Base-by-base conservation (phyloP, 306 rosid genomes). In the Quercus gilva region DNA sequence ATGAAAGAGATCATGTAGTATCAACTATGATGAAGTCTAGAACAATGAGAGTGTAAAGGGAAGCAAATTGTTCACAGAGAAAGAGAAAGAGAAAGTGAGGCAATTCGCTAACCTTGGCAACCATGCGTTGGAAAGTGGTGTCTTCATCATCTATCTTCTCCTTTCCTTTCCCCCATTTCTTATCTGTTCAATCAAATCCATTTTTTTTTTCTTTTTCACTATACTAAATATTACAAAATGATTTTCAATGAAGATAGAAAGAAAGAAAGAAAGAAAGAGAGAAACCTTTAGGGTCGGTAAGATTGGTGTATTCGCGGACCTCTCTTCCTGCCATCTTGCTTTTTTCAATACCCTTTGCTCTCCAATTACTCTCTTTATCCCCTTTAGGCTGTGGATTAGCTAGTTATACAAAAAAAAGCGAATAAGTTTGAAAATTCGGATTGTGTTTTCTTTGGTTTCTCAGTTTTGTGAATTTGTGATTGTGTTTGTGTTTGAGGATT, bases 91-190 rank as follows among this genome's bases (percentile, higher is more conserved):
- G 81, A 80, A 78, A 85, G 83, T 86, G 92, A 87, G 86, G 80
- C 83, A 85, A 90, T 88, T 95, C 97, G 96, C 99, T 95, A 95
- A 95, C 99, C 99, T 95, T 95, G 56, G 99, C 98, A 78, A 95
- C 99, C 98, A 95, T 95, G 41, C 99, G 99, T 82, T 95, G 99
- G 80, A 95, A 95, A 52, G 99, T 95, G 81, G 91, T 53, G 60
- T 95, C 99, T 84, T 95, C 99, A 51, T 95, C 99, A 73, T 95
- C 99, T 52, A 95, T 87, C 85, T 93, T 95, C 78, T 95, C 98
- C 81, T 91, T 95, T 21, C 99, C 99, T 79, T 95, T 95, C 11
- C 98, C 98, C 93, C 73, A 90, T 80, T 92, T 95, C 76, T 91
- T 95, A 79, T 95, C 99, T 95, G 93, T 79, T 26, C 28, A 80